Evolutionary conservation across 2,329 filamentous ascomycete genomes (phyloP).

Genomic region (Thielaviopsis euricoi): DNA sequence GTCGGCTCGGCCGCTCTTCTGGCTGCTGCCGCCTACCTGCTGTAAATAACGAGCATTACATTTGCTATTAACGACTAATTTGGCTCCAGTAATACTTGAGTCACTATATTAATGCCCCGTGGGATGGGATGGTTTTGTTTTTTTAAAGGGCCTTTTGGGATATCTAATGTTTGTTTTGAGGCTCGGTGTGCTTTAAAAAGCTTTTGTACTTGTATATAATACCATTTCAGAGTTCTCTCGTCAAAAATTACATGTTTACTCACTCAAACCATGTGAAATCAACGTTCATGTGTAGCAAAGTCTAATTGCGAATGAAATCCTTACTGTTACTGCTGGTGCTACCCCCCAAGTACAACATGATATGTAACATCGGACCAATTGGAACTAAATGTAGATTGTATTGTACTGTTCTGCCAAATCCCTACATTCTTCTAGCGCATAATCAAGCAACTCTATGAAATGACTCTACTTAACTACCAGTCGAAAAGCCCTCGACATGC

Average conservation of each 20-base stretch:
- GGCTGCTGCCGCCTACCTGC: slow-evolving; percentile 9
- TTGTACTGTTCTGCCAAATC: neutral
- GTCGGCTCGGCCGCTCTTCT: slow-evolving; percentile 10
- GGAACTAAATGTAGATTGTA: neutral
- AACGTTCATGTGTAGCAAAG: too few species aligned
- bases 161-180: neutral
- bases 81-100: neutral
- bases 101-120: neutral
- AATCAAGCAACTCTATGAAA: neutral
- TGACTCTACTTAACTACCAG: slow-evolving; percentile 1
- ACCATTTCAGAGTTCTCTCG: too few species aligned
- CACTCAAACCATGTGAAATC: too few species aligned
- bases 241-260: too few species aligned
- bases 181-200: neutral
- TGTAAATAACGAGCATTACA: neutral
- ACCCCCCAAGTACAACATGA: neutral
- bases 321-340: too few species aligned
- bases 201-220: too few species aligned
- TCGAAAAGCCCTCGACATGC: slow-evolving; percentile 9
- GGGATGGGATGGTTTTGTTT: neutral
- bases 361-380: neutral
- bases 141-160: neutral
- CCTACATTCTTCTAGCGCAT: neutral
- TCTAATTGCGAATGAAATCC: too few species aligned
- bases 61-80: neutral